Conservation (phyloP, 1,284 basidiomycete genomes). For the Tilletia caries region DNA sequence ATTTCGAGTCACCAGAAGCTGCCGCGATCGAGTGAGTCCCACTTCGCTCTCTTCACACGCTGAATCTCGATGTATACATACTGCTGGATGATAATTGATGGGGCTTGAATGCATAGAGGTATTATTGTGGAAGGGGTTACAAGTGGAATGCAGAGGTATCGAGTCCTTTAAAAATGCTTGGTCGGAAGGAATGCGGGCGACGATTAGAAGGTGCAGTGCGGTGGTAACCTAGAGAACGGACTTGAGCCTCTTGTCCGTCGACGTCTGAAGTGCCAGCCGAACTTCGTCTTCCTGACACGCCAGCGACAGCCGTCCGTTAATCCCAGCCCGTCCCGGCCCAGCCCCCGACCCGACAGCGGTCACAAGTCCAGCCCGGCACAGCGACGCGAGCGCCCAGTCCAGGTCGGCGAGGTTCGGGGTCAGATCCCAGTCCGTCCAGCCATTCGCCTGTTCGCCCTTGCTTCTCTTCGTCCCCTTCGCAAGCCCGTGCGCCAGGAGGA, state of each 20-base stretch:
- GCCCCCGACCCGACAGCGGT: conserved; percentile 45
- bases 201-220: too few relatives aligned
- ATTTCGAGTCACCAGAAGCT: neutral
- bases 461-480: neutral
- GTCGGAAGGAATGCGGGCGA: too few relatives aligned
- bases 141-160: too few relatives aligned
- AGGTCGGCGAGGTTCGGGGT: conserved; percentile 20
- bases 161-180: too few relatives aligned
- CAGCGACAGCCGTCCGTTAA: conserved; percentile 38
- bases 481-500: conserved; percentile 37
- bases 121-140: too few relatives aligned
- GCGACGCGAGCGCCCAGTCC: conserved; percentile 30
- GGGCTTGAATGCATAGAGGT: too few relatives aligned
- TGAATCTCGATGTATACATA: neutral
- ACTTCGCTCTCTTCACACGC: neutral
- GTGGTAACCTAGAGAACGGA: neutral
- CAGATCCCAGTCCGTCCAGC: conserved; percentile 4
- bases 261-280: conserved; percentile 37
- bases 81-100: neutral
- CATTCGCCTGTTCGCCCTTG: neutral
- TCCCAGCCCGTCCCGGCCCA: conserved; percentile 37
- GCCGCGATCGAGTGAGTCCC: neutral
- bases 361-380: conserved; percentile 39
- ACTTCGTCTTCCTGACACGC: conserved; percentile 48
- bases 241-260: conserved; percentile 25